Evolutionary conservation across 2,329 filamentous ascomycete species (phyloP), one percentile per base, ranked within the genome.

Genomic region (Pseudogymnoascus sp.): DNA sequence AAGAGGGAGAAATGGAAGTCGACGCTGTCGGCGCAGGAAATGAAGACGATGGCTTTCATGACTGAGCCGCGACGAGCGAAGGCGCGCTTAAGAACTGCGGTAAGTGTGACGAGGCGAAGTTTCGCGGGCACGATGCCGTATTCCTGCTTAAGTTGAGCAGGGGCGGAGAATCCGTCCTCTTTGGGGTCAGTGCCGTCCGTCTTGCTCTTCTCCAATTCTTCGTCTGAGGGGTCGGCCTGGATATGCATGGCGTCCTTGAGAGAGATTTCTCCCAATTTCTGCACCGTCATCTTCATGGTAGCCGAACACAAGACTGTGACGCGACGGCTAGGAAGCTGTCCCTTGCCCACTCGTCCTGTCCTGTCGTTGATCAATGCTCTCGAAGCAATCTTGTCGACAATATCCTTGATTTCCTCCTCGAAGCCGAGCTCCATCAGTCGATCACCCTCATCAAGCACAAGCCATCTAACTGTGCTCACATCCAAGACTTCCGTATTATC

Each of bases 361-460:
- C 84, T 85, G 63, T 82, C 83, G 63, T 83, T 82, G 39, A 82
- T 79, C 18, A 88, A 74, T 31, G 80, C 77, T 63, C 88, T 82
- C 51, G 86, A 78, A 66, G 92, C 87, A 63, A 97, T 84, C 66
- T 89, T 89, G 63, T 85, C 82, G 14, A 99, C 89, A 67, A 97
- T 93, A 66, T 88, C 89, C 72, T 90, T 89, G 65, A 99, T 85
- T 71, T 97, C 93, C 62, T 97, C 87, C 75, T 97, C 95, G 69
- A 99, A 99, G 0, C 95, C 95, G 71, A 97, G 83, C 73, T 99
- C 95, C 93, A 99, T 97, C 73, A 99, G 79, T n/a, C 95, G 85
- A 80, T 99, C 95, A 31, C 95, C 95, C 76, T 99, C 95, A 71
- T 99, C 95, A 5, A 99, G 82, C 1, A 99, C 87, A 23, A 99